Evolutionary conservation across 1,284 basidiomycete species (phyloP), one percentile per base, ranked within the genome.

Genomic region (Marasmius tenuissimus): DNA sequence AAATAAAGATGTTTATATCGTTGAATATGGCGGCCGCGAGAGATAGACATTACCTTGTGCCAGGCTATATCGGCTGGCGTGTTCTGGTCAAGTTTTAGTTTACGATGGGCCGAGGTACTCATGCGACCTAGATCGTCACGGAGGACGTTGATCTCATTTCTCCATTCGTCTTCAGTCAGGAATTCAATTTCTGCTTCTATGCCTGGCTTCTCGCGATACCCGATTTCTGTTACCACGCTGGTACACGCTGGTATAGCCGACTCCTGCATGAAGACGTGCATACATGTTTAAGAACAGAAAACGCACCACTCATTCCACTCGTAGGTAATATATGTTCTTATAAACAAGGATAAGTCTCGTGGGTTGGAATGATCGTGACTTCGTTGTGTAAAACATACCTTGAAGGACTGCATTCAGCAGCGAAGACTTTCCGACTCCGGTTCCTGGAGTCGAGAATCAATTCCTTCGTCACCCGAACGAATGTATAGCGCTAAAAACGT

Each of bases 241-340:
- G 85, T 87, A 65, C 86, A 87, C n/a, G 86, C 85, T 85, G 59
- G 27, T 61, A 49, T n/a, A 68, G 48, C 53, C 51, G 59, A 57
- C 11, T 47, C 20, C 27, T 47, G n/a, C n/a, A n/a, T 20, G 18
- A 11, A 1, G 4, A 5, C 51, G 10, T 54, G 20, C 40, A n/a
- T 16, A 62, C 39, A 54, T 27, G 48, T 45, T n/a, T 48, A 42
- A 33, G 8, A n/a, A 70, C 75, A 14, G 27, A 27, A 27, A 27
- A 27, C 27, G 27, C 63, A 85, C 84, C 85, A 66, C 83, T 77
- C 84, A 86, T 86, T 14, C 85, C 85, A 63, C 83, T 85, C 8
- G 86, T 87, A 3, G 86, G 85, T 16, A 88, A 85, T 58, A 88
- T 80, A 62, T 83, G 85, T 66, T 86, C 85, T 85, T 4, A 27